phyloP scores from a whole-genome alignment of 108 stramenopile species.

The Skeletonema marinoi region DNA sequence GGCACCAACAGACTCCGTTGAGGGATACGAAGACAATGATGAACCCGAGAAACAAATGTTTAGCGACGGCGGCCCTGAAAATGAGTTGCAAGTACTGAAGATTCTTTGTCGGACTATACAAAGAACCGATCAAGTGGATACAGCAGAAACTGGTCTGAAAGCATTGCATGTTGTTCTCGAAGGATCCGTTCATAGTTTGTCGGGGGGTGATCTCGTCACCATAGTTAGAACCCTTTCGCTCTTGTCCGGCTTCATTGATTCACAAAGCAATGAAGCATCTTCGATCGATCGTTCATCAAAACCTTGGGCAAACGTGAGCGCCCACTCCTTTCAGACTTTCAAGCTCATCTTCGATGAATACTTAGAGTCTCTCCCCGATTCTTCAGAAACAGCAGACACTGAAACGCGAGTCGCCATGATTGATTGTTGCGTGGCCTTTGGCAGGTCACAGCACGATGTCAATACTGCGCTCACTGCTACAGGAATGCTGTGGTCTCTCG shows the following conservation, averaged over 20 bases:
- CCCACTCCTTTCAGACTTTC: slow-evolving; percentile 81
- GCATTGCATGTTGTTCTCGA: slow-evolving; percentile 73
- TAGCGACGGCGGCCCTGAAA: not conserved
- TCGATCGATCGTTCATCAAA: slow-evolving; percentile 51
- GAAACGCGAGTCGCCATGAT: slow-evolving; percentile 61
- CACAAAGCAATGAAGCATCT: not conserved
- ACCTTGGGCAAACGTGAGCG: slow-evolving; percentile 72
- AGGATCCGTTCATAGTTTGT: slow-evolving; percentile 68
- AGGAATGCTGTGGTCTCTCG: slow-evolving; percentile 87
- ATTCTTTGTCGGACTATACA: slow-evolving; percentile 73
- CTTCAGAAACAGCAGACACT: slow-evolving; percentile 12
- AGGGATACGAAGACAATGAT: not conserved
- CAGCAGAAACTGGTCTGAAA: slow-evolving; percentile 67
- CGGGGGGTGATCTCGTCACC: slow-evolving; percentile 53
- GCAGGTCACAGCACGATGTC: slow-evolving; percentile 83
- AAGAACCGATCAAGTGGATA: slow-evolving; percentile 45
- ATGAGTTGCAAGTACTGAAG: slow-evolving; percentile 43
- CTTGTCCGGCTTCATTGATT: slow-evolving; percentile 44
- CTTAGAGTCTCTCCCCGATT: slow-evolving; percentile 35
- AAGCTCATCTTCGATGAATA: slow-evolving; percentile 93
- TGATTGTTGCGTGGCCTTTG: slow-evolving; percentile 88
- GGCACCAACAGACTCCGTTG: slow-evolving; percentile 4
- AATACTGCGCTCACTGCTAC: slow-evolving; percentile 93
- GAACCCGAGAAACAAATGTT: not conserved
- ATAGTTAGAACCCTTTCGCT: slow-evolving; percentile 63